These are phyloP conservation scores for Salvia splendens DNA, from an alignment of 257 asterid species.

Conservation along the genomic window DNA sequence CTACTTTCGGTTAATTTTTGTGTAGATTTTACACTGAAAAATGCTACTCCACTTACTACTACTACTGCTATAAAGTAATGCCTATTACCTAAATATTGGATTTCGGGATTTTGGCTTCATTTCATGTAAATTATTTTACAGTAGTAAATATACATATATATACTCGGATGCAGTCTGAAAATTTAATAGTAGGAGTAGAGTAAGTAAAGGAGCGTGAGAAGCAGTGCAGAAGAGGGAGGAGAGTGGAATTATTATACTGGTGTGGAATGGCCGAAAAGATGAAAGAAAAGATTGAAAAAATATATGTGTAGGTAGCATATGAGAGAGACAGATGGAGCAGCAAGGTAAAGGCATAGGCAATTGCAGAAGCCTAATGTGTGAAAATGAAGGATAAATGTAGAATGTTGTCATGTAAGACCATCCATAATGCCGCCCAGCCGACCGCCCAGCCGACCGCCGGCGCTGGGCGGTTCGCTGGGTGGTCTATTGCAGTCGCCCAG, in stretches of 20 bases:
- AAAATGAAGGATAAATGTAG: slow-evolving; percentile 40
- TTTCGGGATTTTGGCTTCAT: too few species aligned
- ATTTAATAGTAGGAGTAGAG: background rate
- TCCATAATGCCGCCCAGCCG: too few species aligned
- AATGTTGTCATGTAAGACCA: slow-evolving; percentile 46
- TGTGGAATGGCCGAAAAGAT: slow-evolving; percentile 29
- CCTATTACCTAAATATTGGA: too few species aligned
- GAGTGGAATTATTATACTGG: slow-evolving; percentile 28
- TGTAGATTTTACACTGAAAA: background rate
- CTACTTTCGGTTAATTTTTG: background rate
- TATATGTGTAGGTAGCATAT: slow-evolving; percentile 8
- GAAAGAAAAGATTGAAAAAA: slow-evolving; percentile 33
- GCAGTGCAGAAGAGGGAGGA: slow-evolving; percentile 17
- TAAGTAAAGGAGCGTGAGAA: slow-evolving; percentile 1
- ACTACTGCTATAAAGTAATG: too few species aligned
- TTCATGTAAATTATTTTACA: too few species aligned
- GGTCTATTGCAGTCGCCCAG: too few species aligned
- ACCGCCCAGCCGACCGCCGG: too few species aligned
- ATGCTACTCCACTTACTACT: too few species aligned
- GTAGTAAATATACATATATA: too few species aligned
- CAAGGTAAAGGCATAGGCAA: background rate
- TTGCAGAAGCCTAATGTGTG: slow-evolving; percentile 43
- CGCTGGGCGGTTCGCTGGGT: too few species aligned
- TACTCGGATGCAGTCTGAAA: background rate
- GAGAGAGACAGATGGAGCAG: slow-evolving; percentile 30